Base-by-base conservation (phyloP, 164 flowering plant genomes). In the Protea cynaroides region DNA sequence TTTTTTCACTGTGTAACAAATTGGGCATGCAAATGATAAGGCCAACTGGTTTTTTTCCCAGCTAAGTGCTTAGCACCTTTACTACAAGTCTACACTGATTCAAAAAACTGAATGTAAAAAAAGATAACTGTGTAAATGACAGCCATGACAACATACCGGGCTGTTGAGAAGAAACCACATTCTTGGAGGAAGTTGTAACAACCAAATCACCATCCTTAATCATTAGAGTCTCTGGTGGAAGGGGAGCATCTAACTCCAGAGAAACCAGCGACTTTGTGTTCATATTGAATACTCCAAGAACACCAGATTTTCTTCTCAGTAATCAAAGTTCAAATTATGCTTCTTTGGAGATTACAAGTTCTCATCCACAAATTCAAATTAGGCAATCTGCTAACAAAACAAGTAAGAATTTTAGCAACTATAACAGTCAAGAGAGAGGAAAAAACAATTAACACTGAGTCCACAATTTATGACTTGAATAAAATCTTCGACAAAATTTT, bases 1-100 rank as follows among this genome's bases (percentile, higher is more conserved):
- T 65, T 78, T 88, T 76, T 90, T 90, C 0, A 63, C 98, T 90
- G 84, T 76, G 73, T 67, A 14, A 12, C 5, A 29, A 22, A 72
- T 44, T 59, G 19, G 14, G 57, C 53, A 11, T 64, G 61, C 43
- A 65, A 40, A 24, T 14, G 25, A n/a, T 14, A 51, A 6, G 13
- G 7, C 12, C 40, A 12, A 51, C 18, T 25, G 37, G 12, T 18
- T 25, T 43, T 38, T 60, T 60, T 25, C 22, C 25, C 49, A 23
- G 22, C 34, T 25, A 49, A 15, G 52, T 29, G 19, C 9, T 40
- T 40, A 12, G 8, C 46, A 40, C 46, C 46, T 8, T 40, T 12
- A 40, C 46, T 40, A 10, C 14, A 40, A 40, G n/a, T n/a, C n/a
- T n/a, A n/a, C n/a, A n/a, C n/a, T 40, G 46, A 4, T 12, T 40